Conservation (phyloP, 352 stramenopile genomes). For the Peronospora destructor region DNA sequence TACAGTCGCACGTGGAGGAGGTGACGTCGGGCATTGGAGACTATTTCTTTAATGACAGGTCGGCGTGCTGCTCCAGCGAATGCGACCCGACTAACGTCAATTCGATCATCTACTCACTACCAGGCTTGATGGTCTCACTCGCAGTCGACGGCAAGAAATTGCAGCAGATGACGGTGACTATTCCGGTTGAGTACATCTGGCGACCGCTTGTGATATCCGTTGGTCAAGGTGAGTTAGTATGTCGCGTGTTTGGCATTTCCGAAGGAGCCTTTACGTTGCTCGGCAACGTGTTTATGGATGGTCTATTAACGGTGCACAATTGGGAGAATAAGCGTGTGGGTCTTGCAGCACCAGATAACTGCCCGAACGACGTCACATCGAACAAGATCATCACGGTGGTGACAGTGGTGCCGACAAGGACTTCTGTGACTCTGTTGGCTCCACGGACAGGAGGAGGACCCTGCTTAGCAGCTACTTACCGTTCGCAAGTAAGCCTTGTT, state of each 20-base stretch:
- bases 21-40: conserved; percentile 35
- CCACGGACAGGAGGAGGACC: conserved; percentile 46
- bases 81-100: conserved; percentile 61
- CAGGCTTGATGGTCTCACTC: conserved; percentile 53
- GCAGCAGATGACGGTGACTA: conserved; percentile 65
- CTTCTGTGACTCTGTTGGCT: conserved; percentile 64
- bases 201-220: conserved; percentile 56
- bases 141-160: conserved; percentile 38
- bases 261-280: conserved; percentile 69
- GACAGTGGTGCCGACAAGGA: conserved; percentile 26
- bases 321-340: conserved; percentile 48
- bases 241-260: conserved; percentile 76
- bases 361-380: conserved; percentile 62
- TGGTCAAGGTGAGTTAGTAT: conserved; percentile 34
- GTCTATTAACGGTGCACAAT: conserved; percentile 76
- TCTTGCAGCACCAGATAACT: conserved; percentile 59
- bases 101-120: conserved; percentile 57
- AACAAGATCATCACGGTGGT: conserved; percentile 61
- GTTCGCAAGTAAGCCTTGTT: conserved; percentile 63
- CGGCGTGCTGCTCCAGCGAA: conserved; percentile 54
- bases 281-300: conserved; percentile 83
- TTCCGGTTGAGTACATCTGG: conserved; percentile 81
- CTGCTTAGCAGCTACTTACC: conserved; percentile 57
- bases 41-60: conserved; percentile 64
- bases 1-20: conserved; percentile 51